Evolutionary conservation across 2,329 filamentous ascomycete genomes (phyloP).

Genomic region (Curvularia sp.): DNA sequence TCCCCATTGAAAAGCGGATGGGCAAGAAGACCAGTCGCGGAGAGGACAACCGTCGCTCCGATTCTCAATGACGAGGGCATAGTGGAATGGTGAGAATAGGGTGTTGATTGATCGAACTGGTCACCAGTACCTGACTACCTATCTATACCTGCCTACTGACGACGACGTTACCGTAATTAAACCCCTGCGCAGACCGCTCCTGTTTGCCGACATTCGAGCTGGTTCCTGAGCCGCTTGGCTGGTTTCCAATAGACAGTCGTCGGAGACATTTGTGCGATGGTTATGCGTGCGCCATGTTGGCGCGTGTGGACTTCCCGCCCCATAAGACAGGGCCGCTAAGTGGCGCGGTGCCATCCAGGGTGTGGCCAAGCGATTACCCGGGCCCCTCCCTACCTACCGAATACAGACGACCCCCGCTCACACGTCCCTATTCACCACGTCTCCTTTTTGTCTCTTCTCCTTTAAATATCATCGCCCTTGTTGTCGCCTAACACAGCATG

Average conservation of each 20-base stretch:
- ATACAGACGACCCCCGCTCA: background rate
- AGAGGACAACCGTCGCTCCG: constrained; percentile 21
- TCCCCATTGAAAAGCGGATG: constrained; percentile 28
- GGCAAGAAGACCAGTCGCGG: constrained; percentile 19
- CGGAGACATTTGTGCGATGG: constrained; percentile 4
- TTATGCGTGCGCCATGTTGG: background rate
- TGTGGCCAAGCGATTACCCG: background rate
- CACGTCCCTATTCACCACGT: background rate
- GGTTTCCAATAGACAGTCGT: constrained; percentile 3
- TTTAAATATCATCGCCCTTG: too few relatives aligned
- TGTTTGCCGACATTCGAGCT: constrained; percentile 10
- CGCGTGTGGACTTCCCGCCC: background rate
- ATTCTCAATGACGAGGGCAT: constrained; percentile 21
- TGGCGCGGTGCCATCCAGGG: background rate
- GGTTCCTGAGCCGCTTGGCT: background rate
- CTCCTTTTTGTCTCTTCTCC: background rate
- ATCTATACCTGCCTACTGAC: background rate
- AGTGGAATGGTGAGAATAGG: background rate
- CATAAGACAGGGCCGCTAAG: background rate
- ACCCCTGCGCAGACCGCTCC: constrained; percentile 1
- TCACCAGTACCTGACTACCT: background rate
- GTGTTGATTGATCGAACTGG: background rate
- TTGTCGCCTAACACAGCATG: background rate
- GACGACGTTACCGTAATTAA: constrained; percentile 4
- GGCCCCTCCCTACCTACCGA: background rate